These are phyloP conservation scores for Syzygium oleosum DNA, from an alignment of 345 rosid species.

Conservation along the genomic window DNA sequence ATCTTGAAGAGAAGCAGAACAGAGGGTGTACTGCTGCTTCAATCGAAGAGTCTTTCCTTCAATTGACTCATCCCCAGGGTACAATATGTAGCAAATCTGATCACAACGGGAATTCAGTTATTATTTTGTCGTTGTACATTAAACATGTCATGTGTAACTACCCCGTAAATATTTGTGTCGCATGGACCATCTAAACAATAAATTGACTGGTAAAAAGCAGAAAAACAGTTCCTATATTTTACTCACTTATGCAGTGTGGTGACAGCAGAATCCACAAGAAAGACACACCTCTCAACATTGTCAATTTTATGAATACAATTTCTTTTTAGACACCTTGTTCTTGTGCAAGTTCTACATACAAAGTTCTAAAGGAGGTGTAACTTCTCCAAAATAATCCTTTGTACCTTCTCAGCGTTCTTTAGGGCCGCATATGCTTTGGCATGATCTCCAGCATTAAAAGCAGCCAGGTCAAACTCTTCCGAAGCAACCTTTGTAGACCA, in stretches of 20 bases:
- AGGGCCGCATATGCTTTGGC: constrained; percentile 36
- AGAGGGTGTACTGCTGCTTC: constrained; percentile 50
- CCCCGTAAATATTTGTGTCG: not conserved
- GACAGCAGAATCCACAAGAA: not conserved
- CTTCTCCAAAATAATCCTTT: not conserved
- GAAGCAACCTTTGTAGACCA: constrained; percentile 47
- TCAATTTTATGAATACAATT: not conserved
- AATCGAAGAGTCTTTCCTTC: constrained; percentile 43
- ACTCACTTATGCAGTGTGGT: not conserved
- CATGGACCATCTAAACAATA: not conserved
- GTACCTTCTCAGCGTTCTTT: constrained; percentile 41
- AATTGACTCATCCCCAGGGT: constrained; percentile 40
- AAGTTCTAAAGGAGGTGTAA: not conserved
- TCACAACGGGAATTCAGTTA: not conserved
- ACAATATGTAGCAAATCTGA: constrained; percentile 42
- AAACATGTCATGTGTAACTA: not conserved
- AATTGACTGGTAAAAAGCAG: not conserved
- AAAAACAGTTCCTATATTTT: not conserved
- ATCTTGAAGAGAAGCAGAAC: constrained; percentile 45
- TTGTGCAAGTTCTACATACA: not conserved
- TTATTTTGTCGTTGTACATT: not conserved
- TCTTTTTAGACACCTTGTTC: not conserved
- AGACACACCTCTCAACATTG: not conserved
- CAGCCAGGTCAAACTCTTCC: constrained; percentile 23
- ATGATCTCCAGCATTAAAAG: constrained; percentile 38